Base-by-base conservation (phyloP, 2,329 filamentous ascomycete species). In the Elsinoe fawcettii region DNA sequence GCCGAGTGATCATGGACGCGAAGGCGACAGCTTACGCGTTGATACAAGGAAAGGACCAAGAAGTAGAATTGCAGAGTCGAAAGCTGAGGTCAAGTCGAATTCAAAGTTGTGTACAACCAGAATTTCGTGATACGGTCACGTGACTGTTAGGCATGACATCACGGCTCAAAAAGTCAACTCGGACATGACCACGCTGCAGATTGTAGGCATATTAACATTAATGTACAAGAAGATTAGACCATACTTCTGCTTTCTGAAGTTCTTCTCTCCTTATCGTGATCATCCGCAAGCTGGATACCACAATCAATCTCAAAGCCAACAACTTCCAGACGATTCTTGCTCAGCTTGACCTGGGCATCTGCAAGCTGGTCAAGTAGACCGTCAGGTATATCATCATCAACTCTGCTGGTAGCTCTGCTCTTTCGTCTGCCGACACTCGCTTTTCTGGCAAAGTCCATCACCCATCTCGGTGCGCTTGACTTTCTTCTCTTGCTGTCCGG, bases 241-340 rank as follows among this genome's bases (percentile, higher is more conserved):
- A 53, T 53, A 14, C 49, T 39, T 12, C 49, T 22, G 18, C 49
- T 25, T 18, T 53, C 32, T 8, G 32, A 8, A n/a, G 30, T 37
- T 18, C 16, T 53, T n/a, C 30, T 37, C 49, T 34, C 32, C 14
- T 37, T 25, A 18, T 37, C 49, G 7, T 5, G 25, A 5, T 36
- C 34, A 3, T 37, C 16, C 1, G 16, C 49, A 14, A 36, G 20
- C n/a, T 25, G 25, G 9, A 37, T 11, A 11, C 49, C 49, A 9
- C 49, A 16, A 25, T 53, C 49, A 25, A 53, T 53, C 25, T 39
- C 30, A 25, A 53, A 53, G 5, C 34, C 49, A n/a, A 53, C 25
- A 11, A 53, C 49, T 16, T 53, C 49, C 14, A 53, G 25, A 8
- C 49, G 32, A 34, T 53, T 53, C 49, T 37, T 18, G 14, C 30